These are phyloP conservation scores for Thelephora ganbajun DNA, from an alignment of 768 basidiomycete genomes.

Conservation along the genomic window DNA sequence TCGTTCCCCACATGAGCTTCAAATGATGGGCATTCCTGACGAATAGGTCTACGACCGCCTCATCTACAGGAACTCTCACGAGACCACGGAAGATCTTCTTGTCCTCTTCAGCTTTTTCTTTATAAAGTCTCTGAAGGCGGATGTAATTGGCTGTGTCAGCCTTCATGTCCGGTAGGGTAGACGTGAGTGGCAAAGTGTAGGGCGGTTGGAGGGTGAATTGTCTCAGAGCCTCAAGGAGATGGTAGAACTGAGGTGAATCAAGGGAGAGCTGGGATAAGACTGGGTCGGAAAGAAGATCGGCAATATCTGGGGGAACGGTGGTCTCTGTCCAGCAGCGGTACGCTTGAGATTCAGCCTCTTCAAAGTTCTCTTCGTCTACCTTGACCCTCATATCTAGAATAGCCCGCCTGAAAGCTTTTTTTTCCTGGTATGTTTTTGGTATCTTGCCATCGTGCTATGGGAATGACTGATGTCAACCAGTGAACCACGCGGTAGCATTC, in stretches of 20 bases:
- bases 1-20: slow-evolving; percentile 47
- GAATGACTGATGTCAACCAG: neutral
- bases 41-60: slow-evolving; percentile 50
- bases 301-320: slow-evolving; percentile 19
- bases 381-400: slow-evolving; percentile 57
- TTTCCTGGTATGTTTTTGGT: slow-evolving; percentile 45
- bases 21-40: slow-evolving; percentile 72
- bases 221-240: slow-evolving; percentile 47
- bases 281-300: neutral
- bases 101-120: slow-evolving; percentile 59
- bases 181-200: slow-evolving; percentile 59
- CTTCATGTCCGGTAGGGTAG: slow-evolving; percentile 92
- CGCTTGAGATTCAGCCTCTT: slow-evolving; percentile 83
- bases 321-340: slow-evolving; percentile 65
- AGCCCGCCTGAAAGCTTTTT: slow-evolving; percentile 60
- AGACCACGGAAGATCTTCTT: slow-evolving; percentile 30
- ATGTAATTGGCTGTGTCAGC: slow-evolving; percentile 77
- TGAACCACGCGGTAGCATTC: neutral
- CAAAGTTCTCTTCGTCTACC: slow-evolving; percentile 92
- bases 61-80: slow-evolving; percentile 27
- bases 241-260: neutral
- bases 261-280: neutral
- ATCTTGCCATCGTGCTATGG: slow-evolving; percentile 51
- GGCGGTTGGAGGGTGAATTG: slow-evolving; percentile 52
- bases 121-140: slow-evolving; percentile 76